Evolutionary conservation across 2,329 filamentous ascomycete species (phyloP), one percentile per base, ranked within the genome.

Genomic region (Aspergillus persii): DNA sequence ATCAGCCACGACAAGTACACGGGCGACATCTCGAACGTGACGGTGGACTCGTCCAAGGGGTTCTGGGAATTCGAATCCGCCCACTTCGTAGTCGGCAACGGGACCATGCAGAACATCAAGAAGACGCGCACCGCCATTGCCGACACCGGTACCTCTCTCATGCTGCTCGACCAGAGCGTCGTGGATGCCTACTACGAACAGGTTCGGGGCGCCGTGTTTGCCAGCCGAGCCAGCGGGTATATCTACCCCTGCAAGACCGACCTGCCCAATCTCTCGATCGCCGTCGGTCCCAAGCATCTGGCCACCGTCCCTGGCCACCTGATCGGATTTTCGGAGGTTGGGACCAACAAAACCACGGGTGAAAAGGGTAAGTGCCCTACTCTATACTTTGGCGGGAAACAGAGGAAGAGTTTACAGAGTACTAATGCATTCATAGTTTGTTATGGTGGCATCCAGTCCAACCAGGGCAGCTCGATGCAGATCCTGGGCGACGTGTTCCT

Each of bases 1-100:
- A 86, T 93, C 67, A 88, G 93, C 71, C 70, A 68, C 1, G 77
- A 76, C 57, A 86, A 89, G 66, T 89, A 89, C 72, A 79, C 73
- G 2, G 89, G 89, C 36, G 67, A 81, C 3, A 81, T 93, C 67
- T 75, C 80, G 26, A 91, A 86, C 71, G 79, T 86, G 23, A 77
- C 82, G 8, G 80, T 91, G 61, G 84, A 90, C 69, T 81, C 79
- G 18, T 80, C 80, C 9, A 76, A 79, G 33, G 89, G 89, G 8
- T 91, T 88, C 79, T 92, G 89, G 89, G 80, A 88, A 69, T 85
- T 91, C 69, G 69, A 79, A 12, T 85, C 84, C 5, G 78, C 79
- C 27, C 77, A 77, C 50, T 90, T 87, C 68, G 76, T 78, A 18
- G 79, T 91, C 57, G 83, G 80, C 12, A 72, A 71, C 44, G 77